Evolutionary conservation across 148 eudicot genomes (phyloP).

Genomic region (Cornus controversa): DNA sequence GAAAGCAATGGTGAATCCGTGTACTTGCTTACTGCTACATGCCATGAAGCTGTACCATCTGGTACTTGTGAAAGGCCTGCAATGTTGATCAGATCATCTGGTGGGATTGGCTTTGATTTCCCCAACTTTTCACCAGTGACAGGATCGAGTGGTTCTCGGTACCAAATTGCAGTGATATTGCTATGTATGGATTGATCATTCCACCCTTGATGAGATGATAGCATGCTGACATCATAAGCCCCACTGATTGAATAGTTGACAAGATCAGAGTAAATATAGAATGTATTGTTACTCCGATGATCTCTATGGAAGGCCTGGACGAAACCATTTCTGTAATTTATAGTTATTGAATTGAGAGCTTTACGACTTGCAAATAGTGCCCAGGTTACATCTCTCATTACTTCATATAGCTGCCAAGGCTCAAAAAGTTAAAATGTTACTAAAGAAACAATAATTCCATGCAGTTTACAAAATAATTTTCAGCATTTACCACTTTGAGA

Average conservation of each 20-base stretch:
- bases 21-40: conserved; percentile 85
- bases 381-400: conserved; percentile 91
- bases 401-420: conserved; percentile 74
- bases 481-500: neutral
- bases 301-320: conserved; percentile 97
- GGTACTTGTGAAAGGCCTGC: conserved; percentile 97
- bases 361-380: conserved; percentile 78
- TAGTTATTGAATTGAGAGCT: conserved; percentile 79
- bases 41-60: conserved; percentile 95
- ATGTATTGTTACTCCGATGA: conserved; percentile 73
- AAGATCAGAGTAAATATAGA: conserved; percentile 85
- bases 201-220: conserved; percentile 73
- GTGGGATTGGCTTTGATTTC: conserved; percentile 56
- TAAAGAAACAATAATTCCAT: neutral
- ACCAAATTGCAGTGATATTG: conserved; percentile 86
- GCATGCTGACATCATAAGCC: conserved; percentile 34
- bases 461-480: neutral
- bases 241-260: conserved; percentile 65
- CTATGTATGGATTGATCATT: conserved; percentile 64
- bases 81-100: conserved; percentile 82
- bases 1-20: conserved; percentile 85
- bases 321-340: conserved; percentile 81
- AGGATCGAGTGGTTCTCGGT: conserved; percentile 78
- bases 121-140: conserved; percentile 65
- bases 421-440: conserved; percentile 2